These are phyloP conservation scores for Lachancea sp. DNA, from an alignment of 805 yeast species.

Conservation along the genomic window DNA sequence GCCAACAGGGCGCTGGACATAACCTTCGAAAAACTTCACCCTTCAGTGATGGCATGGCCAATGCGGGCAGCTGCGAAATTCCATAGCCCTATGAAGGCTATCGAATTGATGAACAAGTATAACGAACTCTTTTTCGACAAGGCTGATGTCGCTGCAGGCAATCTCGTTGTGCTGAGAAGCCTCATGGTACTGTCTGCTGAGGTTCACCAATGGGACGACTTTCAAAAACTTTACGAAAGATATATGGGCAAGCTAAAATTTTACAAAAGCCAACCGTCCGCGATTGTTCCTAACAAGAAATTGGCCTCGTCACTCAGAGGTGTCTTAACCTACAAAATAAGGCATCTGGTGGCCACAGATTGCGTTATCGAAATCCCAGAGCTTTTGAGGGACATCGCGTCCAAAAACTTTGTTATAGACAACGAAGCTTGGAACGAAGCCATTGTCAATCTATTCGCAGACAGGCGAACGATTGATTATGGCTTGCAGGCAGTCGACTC, in stretches of 20 bases:
- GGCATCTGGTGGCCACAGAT: constrained; percentile 15
- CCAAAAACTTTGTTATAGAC: constrained; percentile 26
- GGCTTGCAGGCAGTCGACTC: constrained; percentile 29
- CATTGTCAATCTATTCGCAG: constrained; percentile 22
- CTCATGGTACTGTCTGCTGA: constrained; percentile 27
- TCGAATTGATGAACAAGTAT: constrained; percentile 30
- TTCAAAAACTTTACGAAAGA: constrained; percentile 20
- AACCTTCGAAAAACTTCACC: constrained; percentile 25
- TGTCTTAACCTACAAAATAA: constrained; percentile 20
- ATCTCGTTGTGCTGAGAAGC: constrained; percentile 29
- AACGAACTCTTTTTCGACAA: constrained; percentile 24
- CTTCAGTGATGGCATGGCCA: constrained; percentile 34
- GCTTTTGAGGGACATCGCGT: constrained; percentile 17
- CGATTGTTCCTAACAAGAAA: constrained; percentile 19
- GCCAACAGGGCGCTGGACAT: constrained; percentile 19
- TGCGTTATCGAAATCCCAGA: constrained; percentile 17
- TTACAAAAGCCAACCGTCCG: constrained; percentile 17
- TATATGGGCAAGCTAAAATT: constrained; percentile 16
- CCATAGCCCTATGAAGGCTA: constrained; percentile 31
- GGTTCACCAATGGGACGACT: constrained; percentile 30
- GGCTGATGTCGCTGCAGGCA: constrained; percentile 22
- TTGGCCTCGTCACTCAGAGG: constrained; percentile 18
- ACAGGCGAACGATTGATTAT: constrained; percentile 24
- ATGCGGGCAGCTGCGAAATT: constrained; percentile 27
- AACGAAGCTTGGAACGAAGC: constrained; percentile 31